A percentile compares a stretch with the other conserved stretches of the same genome.
Evolutionary conservation across 305 asterid genomes (phyloP).

Genomic region (Solanum aculeatissimum): DNA sequence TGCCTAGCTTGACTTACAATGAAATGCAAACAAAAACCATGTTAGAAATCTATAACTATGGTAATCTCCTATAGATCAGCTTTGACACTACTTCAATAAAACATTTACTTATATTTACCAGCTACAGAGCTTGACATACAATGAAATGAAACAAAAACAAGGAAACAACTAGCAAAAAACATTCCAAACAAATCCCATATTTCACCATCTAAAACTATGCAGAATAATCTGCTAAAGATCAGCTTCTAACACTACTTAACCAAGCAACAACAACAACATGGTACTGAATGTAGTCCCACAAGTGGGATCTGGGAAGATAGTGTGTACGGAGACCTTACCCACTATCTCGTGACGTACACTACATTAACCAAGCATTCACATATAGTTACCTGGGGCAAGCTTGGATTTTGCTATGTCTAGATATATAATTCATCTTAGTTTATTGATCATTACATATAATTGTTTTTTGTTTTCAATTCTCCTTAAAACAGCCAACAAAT

Average conservation of each 20-base stretch:
- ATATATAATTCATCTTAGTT: neutral
- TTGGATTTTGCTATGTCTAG: neutral
- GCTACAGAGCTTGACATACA: neutral
- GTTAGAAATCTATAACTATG: neutral
- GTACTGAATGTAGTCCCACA: too few relatives aligned
- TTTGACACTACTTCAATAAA: neutral
- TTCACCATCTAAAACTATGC: neutral
- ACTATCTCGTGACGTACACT: too few relatives aligned
- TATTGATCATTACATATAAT: neutral
- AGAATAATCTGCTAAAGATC: neutral
- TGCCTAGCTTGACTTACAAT: neutral
- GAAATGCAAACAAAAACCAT: neutral
- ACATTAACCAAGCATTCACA: neutral
- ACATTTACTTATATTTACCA: neutral
- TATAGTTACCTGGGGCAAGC: neutral
- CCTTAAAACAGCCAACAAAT: neutral
- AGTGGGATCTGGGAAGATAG: too few relatives aligned
- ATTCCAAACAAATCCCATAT: neutral
- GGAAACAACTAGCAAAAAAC: neutral
- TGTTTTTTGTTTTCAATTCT: neutral
- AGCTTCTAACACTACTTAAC: neutral
- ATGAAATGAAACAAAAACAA: neutral
- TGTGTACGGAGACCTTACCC: too few relatives aligned
- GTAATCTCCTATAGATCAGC: neutral
- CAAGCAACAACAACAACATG: too few relatives aligned